Conservation (phyloP, 768 basidiomycete genomes). For the Paxillus involutus region DNA sequence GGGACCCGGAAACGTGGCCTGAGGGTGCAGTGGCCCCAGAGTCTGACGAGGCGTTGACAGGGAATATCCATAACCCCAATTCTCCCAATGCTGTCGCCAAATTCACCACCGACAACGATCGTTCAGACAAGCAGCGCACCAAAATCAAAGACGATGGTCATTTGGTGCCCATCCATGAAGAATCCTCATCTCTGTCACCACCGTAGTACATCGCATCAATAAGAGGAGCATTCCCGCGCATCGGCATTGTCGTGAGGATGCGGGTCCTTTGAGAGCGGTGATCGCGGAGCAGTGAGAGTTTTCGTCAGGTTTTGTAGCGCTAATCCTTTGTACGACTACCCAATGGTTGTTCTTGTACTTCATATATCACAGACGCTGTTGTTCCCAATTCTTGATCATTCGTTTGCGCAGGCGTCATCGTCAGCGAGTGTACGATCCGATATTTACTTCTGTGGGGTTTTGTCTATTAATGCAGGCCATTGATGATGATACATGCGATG, state of each 20-base stretch:
- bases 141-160: not conserved
- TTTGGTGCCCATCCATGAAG: not conserved
- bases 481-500: conserved; percentile 11
- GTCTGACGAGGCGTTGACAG: conserved; percentile 48
- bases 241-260: not conserved
- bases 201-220: too few species aligned
- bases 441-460: not conserved
- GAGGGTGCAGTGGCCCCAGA: conserved; percentile 56
- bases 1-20: conserved; percentile 75
- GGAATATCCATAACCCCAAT: not conserved
- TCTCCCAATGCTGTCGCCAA: conserved; percentile 1
- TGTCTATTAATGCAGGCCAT: not conserved
- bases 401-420: not conserved
- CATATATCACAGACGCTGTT: not conserved
- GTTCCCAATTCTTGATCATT: not conserved
- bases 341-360: not conserved
- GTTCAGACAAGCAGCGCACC: not conserved
- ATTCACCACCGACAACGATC: conserved; percentile 2
- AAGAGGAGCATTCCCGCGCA: not conserved
- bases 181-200: not conserved
- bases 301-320: not conserved
- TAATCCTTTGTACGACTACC: not conserved
- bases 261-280: conserved; percentile 1
- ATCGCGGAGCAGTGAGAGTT: not conserved
- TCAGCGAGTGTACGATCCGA: conserved; percentile 3